Evolutionary conservation across 371 early-diverging fungal species (phyloP), one percentile per base, ranked within the genome.

Genomic region (Thermomucor indicae-seudaticae): DNA sequence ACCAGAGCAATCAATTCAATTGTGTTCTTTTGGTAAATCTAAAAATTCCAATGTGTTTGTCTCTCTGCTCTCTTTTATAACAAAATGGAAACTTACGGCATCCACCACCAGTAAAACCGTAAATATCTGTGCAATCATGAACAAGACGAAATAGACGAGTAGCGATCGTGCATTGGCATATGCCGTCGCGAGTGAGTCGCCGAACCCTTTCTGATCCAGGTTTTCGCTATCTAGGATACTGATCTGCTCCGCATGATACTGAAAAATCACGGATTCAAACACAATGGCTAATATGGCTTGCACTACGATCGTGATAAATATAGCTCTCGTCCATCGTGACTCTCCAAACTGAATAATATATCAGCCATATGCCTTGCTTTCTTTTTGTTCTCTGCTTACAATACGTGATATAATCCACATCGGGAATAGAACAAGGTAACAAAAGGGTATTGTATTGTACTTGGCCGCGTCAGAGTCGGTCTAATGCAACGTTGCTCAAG

Each of bases 1-100:
- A 62, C 69, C 39, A 75, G 64, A 43, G 72, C 72, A 60, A 71
- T 71, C n/a, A 75, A 32, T 49, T 75, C 65, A 47, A 75, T 75
- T 8, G 75, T 75, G 51, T 75, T 75, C 39, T 67, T 68, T 61
- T 75, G 75, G 47, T 58, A 66, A 23, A 71, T 64, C 75, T 75
- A 51, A 17, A 31, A n/a, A 39, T 32, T 34, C 19, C 4, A 34
- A 3, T 7, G 14, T 17, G 20, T 46, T 34, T 34, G 23, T 39
- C 11, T 42, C 32, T 30, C 37, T 47, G 11, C 35, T 17, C n/a
- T 39, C 2, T 31, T 11, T 23, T 32, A 25, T 25, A 43, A 31
- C 14, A 16, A 7, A 20, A 31, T 3, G 12, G 23, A 51, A n/a
- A 46, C 49, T 53, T 67, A 75, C 75, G 43, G 75, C 75, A 58